phyloP scores from a whole-genome alignment of 2,329 filamentous ascomycete species.

The Sporothrix protearum region DNA sequence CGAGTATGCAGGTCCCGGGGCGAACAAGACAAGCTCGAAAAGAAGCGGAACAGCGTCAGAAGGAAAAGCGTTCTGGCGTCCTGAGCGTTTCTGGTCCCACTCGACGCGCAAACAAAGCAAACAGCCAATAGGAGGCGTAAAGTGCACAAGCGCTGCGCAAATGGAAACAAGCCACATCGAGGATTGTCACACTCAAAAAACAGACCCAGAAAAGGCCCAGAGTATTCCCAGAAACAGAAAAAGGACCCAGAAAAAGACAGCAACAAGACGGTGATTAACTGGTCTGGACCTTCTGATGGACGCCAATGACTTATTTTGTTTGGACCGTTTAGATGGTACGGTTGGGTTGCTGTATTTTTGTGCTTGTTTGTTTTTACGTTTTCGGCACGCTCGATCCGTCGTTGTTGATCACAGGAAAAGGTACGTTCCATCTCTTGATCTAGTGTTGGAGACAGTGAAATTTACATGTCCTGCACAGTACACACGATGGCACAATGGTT shows the following conservation, averaged over 20 bases:
- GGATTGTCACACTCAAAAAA: not conserved
- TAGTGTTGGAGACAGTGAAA: not conserved
- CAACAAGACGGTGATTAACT: constrained; percentile 4
- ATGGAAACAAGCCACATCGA: constrained; percentile 22
- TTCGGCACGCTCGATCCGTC: constrained; percentile 4
- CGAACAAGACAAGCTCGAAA: not conserved
- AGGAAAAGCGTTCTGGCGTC: not conserved
- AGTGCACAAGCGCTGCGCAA: constrained; percentile 11
- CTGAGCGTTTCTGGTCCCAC: not conserved
- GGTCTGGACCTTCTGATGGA: constrained; percentile 2
- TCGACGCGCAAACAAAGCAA: not conserved
- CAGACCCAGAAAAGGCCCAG: not conserved
- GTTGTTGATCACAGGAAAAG: not conserved
- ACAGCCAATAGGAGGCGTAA: constrained; percentile 2
- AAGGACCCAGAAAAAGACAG: constrained; percentile 1
- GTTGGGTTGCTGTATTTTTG: not conserved
- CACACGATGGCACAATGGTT: not conserved
- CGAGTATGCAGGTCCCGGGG: constrained; percentile 17
- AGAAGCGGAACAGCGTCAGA: not conserved
- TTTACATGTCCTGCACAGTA: constrained; percentile 1
- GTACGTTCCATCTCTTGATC: not conserved
- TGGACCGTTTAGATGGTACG: not conserved
- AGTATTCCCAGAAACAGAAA: not conserved
- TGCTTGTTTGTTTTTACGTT: not conserved
- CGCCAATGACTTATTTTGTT: not conserved